Percentiles rank a stretch among this genome's conserved stretches.
phyloP scores from a whole-genome alignment of 75 land plant species.

The Pinus taeda region DNA sequence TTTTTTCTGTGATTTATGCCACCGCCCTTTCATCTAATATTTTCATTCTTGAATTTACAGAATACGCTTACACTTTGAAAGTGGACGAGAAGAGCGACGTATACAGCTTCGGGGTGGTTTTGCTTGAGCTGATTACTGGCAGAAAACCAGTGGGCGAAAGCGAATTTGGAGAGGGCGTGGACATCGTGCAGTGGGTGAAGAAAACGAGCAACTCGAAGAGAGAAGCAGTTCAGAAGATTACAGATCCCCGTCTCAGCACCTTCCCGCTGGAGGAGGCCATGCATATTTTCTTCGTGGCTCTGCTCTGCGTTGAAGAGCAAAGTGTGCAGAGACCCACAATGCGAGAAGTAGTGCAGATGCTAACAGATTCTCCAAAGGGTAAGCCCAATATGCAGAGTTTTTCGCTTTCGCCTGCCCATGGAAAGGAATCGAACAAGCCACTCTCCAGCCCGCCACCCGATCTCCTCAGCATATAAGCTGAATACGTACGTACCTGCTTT shows the following conservation, averaged over 20 bases:
- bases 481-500: too few species aligned
- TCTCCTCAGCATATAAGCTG: too few species aligned
- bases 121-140: constrained; percentile 68
- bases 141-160: constrained; percentile 74
- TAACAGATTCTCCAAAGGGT: constrained; percentile 19
- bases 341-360: constrained; percentile 88
- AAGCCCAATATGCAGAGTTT: not conserved
- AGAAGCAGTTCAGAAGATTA: constrained; percentile 49
- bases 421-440: too few species aligned
- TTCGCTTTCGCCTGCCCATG: too few species aligned
- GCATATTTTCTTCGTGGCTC: constrained; percentile 13
- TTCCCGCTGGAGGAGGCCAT: constrained; percentile 41
- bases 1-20: too few species aligned
- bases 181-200: constrained; percentile 66
- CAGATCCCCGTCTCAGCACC: constrained; percentile 42
- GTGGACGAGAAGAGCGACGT: too few species aligned
- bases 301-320: constrained; percentile 73
- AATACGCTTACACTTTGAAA: too few species aligned
- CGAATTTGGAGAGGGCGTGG: constrained; percentile 37
- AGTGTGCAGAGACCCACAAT: constrained; percentile 83
- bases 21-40: too few species aligned
- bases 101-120: constrained; percentile 73
- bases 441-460: too few species aligned
- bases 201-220: constrained; percentile 39
- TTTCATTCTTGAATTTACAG: not conserved